These are phyloP conservation scores for Flaveria linearis DNA, from an alignment of 129 eudicot species.

Conservation along the genomic window DNA sequence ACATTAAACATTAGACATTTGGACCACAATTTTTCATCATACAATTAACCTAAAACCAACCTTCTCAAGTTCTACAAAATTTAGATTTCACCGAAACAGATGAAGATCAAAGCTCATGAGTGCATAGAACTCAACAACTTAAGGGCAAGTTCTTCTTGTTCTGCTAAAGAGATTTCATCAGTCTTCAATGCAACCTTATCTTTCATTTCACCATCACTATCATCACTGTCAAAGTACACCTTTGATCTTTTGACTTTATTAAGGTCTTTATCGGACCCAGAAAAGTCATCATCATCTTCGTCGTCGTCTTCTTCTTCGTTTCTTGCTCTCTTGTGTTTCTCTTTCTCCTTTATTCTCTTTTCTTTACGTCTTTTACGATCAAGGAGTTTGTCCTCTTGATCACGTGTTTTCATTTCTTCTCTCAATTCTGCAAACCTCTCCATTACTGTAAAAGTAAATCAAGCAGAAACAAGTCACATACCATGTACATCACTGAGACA, in stretches of 20 bases:
- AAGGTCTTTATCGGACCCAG: conserved; percentile 55
- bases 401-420: conserved; percentile 63
- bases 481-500: neutral
- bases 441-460: conserved; percentile 46
- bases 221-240: conserved; percentile 70
- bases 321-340: conserved; percentile 66
- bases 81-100: neutral
- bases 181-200: conserved; percentile 35
- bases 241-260: conserved; percentile 43
- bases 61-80: conserved; percentile 12
- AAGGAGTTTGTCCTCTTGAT: conserved; percentile 71
- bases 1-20: neutral
- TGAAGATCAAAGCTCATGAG: conserved; percentile 26
- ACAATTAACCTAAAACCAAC: conserved; percentile 1
- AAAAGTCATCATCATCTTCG: conserved; percentile 41
- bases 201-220: conserved; percentile 51
- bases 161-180: conserved; percentile 61
- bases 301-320: conserved; percentile 53
- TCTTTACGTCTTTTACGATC: conserved; percentile 81
- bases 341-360: conserved; percentile 66
- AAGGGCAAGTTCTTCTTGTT: conserved; percentile 95
- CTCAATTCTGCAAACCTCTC: conserved; percentile 67
- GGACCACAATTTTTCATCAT: neutral
- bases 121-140: conserved; percentile 83
- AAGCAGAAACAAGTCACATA: conserved; percentile 3